These are phyloP conservation scores for Kalmanozyma brasiliensis DNA, from an alignment of 1,284 basidiomycete species.

Conservation along the genomic window DNA sequence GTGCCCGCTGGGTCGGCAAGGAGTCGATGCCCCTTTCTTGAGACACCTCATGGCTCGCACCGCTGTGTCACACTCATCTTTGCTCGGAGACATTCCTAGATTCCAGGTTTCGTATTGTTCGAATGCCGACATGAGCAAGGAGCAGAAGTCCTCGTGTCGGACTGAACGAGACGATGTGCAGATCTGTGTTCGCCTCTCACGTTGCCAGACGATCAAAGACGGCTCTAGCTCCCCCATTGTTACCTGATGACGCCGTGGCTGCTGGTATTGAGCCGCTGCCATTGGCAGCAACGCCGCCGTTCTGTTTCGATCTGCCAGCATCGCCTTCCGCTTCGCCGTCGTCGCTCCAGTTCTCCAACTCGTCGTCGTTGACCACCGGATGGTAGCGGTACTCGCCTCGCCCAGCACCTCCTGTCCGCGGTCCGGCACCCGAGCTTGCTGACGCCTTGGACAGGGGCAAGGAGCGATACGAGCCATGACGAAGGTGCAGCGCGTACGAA, in stretches of 20 bases:
- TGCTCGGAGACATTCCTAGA: too few species aligned
- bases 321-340: slow-evolving; percentile 38
- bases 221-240: slow-evolving; percentile 17
- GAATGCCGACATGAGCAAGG: too few species aligned
- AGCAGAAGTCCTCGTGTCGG: too few species aligned
- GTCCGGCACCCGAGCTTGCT: slow-evolving; percentile 71
- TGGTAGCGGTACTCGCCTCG: slow-evolving; percentile 49
- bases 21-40: too few species aligned
- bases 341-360: slow-evolving; percentile 55
- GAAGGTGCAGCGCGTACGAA: slow-evolving; percentile 91
- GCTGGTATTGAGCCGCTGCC: slow-evolving; percentile 14
- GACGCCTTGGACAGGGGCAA: slow-evolving; percentile 74
- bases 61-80: too few species aligned
- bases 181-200: too few species aligned
- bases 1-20: too few species aligned
- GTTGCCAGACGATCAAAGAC: slow-evolving; percentile 38
- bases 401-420: slow-evolving; percentile 23
- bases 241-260: background rate
- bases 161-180: too few species aligned
- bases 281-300: slow-evolving; percentile 3
- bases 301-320: background rate
- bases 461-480: slow-evolving; percentile 86
- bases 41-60: too few species aligned
- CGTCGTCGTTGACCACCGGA: slow-evolving; percentile 51
- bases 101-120: too few species aligned